phyloP scores from a whole-genome alignment of 176 grass and related monocot species.

The Leersia perrieri region DNA sequence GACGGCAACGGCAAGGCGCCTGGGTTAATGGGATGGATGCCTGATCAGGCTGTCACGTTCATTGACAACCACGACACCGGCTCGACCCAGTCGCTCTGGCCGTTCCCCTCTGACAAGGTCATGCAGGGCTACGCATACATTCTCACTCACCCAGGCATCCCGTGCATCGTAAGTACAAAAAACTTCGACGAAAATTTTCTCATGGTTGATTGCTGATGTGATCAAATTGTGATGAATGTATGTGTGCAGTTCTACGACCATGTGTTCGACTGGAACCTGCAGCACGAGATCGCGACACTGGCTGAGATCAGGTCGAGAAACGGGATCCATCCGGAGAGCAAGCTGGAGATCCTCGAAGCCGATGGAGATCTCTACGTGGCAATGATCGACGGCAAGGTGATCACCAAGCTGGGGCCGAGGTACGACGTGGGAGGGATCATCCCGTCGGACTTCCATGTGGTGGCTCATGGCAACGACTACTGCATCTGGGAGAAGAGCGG shows the following conservation, averaged over 20 bases:
- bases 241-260: conserved; percentile 52
- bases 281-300: conserved; percentile 16
- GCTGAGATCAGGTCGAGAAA: conserved; percentile 27
- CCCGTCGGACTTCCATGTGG: not conserved
- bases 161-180: conserved; percentile 52
- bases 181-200: not conserved
- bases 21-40: conserved; percentile 60
- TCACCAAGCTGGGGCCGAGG: not conserved
- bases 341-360: conserved; percentile 30
- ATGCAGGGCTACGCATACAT: conserved; percentile 73
- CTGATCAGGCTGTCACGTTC: conserved; percentile 66
- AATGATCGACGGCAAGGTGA: not conserved
- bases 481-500: not conserved
- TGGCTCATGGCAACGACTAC: not conserved
- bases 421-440: not conserved
- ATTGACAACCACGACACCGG: conserved; percentile 73
- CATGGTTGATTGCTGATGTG: not conserved
- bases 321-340: conserved; percentile 43
- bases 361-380: conserved; percentile 49
- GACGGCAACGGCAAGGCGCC: conserved; percentile 52
- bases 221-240: too few relatives aligned
- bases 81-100: conserved; percentile 56
- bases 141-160: conserved; percentile 60
- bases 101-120: conserved; percentile 67
- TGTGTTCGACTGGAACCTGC: conserved; percentile 47